Evolutionary conservation across 2,329 filamentous ascomycete species (phyloP), one percentile per base, ranked within the genome.

Genomic region (Colletotrichum sidae): DNA sequence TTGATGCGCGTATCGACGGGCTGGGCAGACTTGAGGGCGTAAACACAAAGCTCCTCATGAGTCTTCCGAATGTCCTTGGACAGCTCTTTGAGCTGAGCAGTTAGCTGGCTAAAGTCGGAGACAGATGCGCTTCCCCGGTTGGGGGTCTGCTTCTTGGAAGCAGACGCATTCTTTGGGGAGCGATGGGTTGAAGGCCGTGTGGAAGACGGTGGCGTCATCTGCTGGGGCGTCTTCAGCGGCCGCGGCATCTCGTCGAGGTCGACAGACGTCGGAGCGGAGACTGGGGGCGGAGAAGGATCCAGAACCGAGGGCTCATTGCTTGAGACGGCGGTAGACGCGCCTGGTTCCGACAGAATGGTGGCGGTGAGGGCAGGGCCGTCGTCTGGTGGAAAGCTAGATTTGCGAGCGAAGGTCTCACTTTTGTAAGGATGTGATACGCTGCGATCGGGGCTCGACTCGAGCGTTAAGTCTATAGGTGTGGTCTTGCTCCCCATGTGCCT

Each of bases 1-100:
- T 77, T 70, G 61, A 81, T 74, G 37, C 77, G 79, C 34, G 76
- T 78, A 56, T 80, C 75, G 6, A 74, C 74, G 1, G 77, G 76
- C 47, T 78, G 79, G 58, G 82, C 81, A 11, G 81, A 79, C 63
- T 82, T 78, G 39, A 86, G 77, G 38, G 80, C 76, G 59, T 82
- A 80, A 6, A 81, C 75, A 3, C 80, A 78, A 13, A 85, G 77
- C 33, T 76, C 78, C 7, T 81, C 77, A 60, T 86, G 82, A 42
- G 80, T 78, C 11, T 78, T 74, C 55, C 79, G 78, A 35, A 87
- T 80, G 33, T 84, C 79, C 39, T 75, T 73, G 13, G 79, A 76
- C 55, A 81, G 80, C 12, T 46, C 49, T 7, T 50, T 55, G 12
- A 66, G 63, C 37, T 49, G 44, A 10, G 34, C 37, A 47, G 42